phyloP scores from a whole-genome alignment of 805 yeast genomes.

The Maudiozyma serrabonitensis region DNA sequence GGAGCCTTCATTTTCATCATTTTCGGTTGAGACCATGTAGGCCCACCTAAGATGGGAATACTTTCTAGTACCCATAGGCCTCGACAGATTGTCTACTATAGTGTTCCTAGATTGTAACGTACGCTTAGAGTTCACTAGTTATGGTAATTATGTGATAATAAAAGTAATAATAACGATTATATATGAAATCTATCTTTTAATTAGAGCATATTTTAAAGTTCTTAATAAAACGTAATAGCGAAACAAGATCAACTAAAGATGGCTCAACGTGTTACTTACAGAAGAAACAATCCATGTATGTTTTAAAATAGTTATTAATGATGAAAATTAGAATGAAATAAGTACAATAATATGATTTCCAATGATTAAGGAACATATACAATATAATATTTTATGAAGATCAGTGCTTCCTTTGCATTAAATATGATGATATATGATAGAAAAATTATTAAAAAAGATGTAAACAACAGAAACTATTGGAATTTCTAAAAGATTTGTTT shows the following conservation, averaged over 20 bases:
- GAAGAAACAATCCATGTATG: slow-evolving; percentile 99
- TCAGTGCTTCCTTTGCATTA: too few species aligned
- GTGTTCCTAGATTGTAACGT: background rate
- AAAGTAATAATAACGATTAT: background rate
- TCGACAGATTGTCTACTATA: too few species aligned
- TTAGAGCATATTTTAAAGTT: background rate
- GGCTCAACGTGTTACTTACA: slow-evolving; percentile 99
- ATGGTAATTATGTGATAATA: background rate
- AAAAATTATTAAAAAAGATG: too few species aligned
- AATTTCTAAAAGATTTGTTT: too few species aligned
- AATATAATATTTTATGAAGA: too few species aligned
- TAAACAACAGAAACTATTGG: too few species aligned
- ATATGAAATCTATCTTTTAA: background rate
- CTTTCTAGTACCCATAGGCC: too few species aligned
- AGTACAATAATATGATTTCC: background rate
- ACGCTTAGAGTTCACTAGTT: background rate
- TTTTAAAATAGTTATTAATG: slow-evolving; percentile 19
- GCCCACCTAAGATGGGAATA: too few species aligned
- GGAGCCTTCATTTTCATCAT: too few species aligned
- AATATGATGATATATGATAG: too few species aligned
- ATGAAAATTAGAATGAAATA: background rate
- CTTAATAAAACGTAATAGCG: slow-evolving; percentile 1
- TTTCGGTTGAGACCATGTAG: too few species aligned
- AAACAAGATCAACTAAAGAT: slow-evolving; percentile 37
- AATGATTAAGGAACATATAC: too few species aligned